Conservation (phyloP, 2,329 filamentous ascomycete species). For the Botrytis tulipae region DNA sequence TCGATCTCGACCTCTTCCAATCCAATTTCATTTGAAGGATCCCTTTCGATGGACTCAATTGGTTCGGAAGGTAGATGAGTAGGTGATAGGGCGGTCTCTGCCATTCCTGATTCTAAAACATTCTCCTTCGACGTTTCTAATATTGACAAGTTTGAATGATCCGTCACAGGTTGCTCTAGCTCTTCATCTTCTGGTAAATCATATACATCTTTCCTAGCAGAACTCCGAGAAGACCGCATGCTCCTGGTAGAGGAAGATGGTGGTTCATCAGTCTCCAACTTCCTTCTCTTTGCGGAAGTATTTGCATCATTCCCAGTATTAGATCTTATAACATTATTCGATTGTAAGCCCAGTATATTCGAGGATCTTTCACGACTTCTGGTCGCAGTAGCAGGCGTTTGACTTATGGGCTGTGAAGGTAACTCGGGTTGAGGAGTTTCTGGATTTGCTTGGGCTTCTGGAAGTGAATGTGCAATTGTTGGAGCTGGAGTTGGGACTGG, state of each 20-base stretch:
- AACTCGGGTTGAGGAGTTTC: slow-evolving; percentile 25
- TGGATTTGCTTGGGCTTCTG: slow-evolving; percentile 11
- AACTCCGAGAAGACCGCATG: slow-evolving; percentile 31
- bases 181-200: slow-evolving; percentile 27
- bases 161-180: background rate
- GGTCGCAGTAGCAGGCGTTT: slow-evolving; percentile 26
- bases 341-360: slow-evolving; percentile 3
- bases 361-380: slow-evolving; percentile 16
- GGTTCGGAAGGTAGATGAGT: background rate
- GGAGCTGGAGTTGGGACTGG: slow-evolving; percentile 14
- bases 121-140: background rate
- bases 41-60: slow-evolving; percentile 11
- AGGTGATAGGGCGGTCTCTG: background rate
- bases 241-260: slow-evolving; percentile 31
- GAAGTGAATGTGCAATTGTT: slow-evolving; percentile 14
- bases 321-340: slow-evolving; percentile 16
- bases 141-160: background rate
- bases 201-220: slow-evolving; percentile 32
- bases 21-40: background rate
- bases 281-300: slow-evolving; percentile 38
- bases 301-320: slow-evolving; percentile 36
- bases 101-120: background rate
- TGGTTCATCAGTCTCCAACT: slow-evolving; percentile 31
- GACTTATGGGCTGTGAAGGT: slow-evolving; percentile 24
- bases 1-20: background rate